These are phyloP conservation scores for Leishmania gerbilli DNA, from an alignment of 208 protist genomes.

Conservation along the genomic window DNA sequence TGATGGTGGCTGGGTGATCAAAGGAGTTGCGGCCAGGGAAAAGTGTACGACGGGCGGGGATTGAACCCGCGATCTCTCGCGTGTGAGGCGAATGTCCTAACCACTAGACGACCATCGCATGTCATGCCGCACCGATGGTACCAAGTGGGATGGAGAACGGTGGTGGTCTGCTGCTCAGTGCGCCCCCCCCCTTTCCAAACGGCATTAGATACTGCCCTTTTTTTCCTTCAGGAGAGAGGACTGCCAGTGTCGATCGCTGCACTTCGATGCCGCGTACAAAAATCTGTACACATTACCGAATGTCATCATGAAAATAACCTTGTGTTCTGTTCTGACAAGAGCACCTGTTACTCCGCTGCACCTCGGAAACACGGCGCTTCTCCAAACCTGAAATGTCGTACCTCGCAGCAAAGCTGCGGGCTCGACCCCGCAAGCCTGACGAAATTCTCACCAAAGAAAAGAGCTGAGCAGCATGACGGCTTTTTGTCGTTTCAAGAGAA, in stretches of 20 bases:
- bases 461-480: neutral
- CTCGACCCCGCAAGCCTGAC: too few species aligned
- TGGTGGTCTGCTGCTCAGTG: neutral
- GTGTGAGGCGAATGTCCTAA: conserved; percentile 96
- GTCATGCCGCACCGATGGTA: neutral
- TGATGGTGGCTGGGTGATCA: too few species aligned
- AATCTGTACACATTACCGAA: neutral
- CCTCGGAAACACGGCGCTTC: neutral
- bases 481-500: neutral
- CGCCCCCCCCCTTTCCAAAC: neutral
- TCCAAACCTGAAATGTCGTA: neutral
- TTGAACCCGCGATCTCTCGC: conserved; percentile 94
- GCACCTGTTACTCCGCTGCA: neutral
- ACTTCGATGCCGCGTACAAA: neutral
- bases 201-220: too few species aligned
- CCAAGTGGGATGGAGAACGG: neutral
- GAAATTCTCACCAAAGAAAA: neutral
- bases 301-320: neutral
- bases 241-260: neutral
- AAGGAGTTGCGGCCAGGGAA: neutral
- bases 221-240: neutral
- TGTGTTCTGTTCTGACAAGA: neutral
- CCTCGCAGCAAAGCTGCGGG: neutral
- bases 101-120: conserved; percentile 94
- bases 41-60: conserved; percentile 88